These are phyloP conservation scores for Moricandia arvensis DNA, from an alignment of 345 rosid genomes.

Conservation along the genomic window DNA sequence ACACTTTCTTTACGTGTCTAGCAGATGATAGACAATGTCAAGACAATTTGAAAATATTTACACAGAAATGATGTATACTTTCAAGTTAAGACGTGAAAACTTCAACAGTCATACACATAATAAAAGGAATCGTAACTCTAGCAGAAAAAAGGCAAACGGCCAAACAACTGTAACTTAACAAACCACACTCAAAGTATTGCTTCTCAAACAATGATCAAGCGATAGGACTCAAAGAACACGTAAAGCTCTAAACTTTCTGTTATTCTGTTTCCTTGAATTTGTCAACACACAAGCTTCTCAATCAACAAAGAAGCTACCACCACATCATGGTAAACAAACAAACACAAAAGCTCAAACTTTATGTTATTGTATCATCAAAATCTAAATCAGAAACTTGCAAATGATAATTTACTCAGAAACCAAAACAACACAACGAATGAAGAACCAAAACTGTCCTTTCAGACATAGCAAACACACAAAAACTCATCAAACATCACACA, in stretches of 20 bases:
- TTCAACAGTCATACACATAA: not conserved
- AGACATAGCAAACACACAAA: slow-evolving; percentile 18
- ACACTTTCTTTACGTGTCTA: not conserved
- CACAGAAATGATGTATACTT: not conserved
- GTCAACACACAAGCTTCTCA: not conserved
- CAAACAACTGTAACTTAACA: not conserved
- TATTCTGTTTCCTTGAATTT: not conserved
- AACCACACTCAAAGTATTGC: slow-evolving; percentile 2
- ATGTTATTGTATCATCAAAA: slow-evolving; percentile 13
- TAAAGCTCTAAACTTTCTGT: slow-evolving; percentile 8
- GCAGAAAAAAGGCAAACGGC: slow-evolving; percentile 1
- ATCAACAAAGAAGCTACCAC: slow-evolving; percentile 5
- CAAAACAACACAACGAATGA: slow-evolving; percentile 11
- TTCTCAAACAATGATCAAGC: slow-evolving; percentile 9
- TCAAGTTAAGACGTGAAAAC: not conserved
- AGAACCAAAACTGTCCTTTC: not conserved
- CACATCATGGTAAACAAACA: slow-evolving; percentile 15
- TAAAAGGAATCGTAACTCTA: not conserved
- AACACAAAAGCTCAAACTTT: slow-evolving; percentile 7
- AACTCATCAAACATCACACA: not conserved
- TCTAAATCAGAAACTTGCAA: not conserved
- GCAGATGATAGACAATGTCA: not conserved
- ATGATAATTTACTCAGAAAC: not conserved
- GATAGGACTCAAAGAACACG: not conserved
- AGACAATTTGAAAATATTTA: not conserved